Percentiles rank a stretch among this genome's conserved stretches.
phyloP scores from a whole-genome alignment of 2,329 filamentous ascomycete species.

The Apiospora rasikravindrae region DNA sequence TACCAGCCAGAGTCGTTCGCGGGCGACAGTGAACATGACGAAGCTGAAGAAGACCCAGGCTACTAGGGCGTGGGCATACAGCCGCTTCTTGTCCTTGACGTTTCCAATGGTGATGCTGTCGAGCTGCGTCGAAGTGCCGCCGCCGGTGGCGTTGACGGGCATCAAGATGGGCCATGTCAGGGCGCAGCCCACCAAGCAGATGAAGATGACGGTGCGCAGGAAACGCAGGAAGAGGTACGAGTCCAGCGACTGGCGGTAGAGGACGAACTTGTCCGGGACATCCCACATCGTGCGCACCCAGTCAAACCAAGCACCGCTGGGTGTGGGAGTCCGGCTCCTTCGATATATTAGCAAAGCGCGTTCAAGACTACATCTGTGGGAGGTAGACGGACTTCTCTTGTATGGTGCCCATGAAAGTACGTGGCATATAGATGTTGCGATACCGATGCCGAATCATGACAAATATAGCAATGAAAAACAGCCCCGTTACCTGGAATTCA shows the following conservation, averaged over 20 bases:
- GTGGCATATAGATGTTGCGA: conserved; percentile 36
- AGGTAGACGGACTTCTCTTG: conserved; percentile 33
- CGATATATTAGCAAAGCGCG: background rate
- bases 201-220: conserved; percentile 75
- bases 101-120: conserved; percentile 63
- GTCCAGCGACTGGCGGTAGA: conserved; percentile 88
- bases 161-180: conserved; percentile 88
- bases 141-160: conserved; percentile 84
- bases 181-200: conserved; percentile 78
- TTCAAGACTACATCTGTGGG: background rate
- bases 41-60: conserved; percentile 88
- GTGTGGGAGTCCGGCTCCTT: conserved; percentile 36
- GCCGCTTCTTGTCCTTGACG: conserved; percentile 63
- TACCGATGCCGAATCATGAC: conserved; percentile 34
- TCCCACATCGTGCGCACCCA: conserved; percentile 35
- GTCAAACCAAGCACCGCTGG: conserved; percentile 30
- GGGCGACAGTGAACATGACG: conserved; percentile 85
- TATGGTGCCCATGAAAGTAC: conserved; percentile 36
- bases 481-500: conserved; percentile 29
- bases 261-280: conserved; percentile 70
- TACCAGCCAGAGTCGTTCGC: conserved; percentile 92
- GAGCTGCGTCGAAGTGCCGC: conserved; percentile 68
- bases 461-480: conserved; percentile 35
- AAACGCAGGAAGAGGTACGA: conserved; percentile 88
- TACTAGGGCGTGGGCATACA: conserved; percentile 81